Conservation (phyloP, 257 asterid genomes). For the Knoxia roxburghii region DNA sequence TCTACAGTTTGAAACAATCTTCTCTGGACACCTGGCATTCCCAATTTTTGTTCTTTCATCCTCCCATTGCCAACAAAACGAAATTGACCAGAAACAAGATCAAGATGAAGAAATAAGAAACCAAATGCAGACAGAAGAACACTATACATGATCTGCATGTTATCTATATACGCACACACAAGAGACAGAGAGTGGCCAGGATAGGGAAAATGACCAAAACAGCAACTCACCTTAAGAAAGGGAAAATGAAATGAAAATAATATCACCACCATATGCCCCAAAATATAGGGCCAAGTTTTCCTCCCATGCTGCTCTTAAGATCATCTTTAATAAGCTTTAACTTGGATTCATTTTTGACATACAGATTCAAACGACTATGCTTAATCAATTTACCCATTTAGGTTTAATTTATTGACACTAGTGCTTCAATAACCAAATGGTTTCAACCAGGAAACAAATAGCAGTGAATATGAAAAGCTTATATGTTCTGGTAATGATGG, state of each 20-base stretch:
- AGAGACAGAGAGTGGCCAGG: not conserved
- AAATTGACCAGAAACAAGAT: not conserved
- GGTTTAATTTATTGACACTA: not conserved
- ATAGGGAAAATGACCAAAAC: not conserved
- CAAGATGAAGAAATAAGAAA: not conserved
- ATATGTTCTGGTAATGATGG: not conserved
- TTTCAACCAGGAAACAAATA: not conserved
- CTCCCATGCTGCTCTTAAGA: not conserved
- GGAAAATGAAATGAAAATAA: not conserved
- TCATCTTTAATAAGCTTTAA: not conserved
- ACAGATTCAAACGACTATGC: not conserved
- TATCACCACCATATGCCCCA: not conserved
- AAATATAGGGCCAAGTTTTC: not conserved
- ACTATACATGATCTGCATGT: not conserved
- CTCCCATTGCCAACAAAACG: not conserved
- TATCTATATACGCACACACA: not conserved
- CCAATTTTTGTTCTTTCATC: not conserved
- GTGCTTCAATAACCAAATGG: not conserved
- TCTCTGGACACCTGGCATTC: not conserved
- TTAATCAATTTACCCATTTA: not conserved
- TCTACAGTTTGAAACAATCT: not conserved
- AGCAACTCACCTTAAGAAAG: not conserved
- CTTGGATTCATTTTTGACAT: not conserved
- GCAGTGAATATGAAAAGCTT: not conserved
- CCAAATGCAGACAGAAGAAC: not conserved